phyloP scores from a whole-genome alignment of 2,329 filamentous ascomycete species.

The Malbranchea zuffiana region DNA sequence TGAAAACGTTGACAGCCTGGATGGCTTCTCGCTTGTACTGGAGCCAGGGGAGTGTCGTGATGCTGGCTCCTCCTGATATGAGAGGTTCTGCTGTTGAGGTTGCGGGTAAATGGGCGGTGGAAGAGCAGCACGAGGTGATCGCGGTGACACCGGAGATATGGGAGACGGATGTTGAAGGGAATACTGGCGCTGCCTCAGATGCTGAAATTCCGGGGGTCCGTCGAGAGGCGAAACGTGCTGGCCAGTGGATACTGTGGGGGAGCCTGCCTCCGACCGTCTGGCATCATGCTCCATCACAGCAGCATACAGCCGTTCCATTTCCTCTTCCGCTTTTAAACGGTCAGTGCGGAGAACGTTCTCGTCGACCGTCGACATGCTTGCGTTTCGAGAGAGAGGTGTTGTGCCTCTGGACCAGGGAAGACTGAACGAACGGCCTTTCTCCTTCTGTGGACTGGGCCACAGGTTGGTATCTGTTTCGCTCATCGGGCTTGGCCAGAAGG shows the following conservation, averaged over 20 bases:
- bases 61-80: slow-evolving; percentile 11
- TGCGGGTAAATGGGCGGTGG: slow-evolving; percentile 11
- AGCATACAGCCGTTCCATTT: slow-evolving; percentile 83
- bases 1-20: slow-evolving; percentile 31
- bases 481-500: slow-evolving; percentile 14
- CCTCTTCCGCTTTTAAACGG: slow-evolving; percentile 61
- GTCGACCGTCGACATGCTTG: slow-evolving; percentile 63
- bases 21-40: slow-evolving; percentile 28
- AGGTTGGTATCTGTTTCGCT: slow-evolving; percentile 15
- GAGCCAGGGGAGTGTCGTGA: slow-evolving; percentile 20
- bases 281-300: slow-evolving; percentile 83
- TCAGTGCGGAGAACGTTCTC: slow-evolving; percentile 64
- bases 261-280: slow-evolving; percentile 29
- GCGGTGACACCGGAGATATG: slow-evolving; percentile 10
- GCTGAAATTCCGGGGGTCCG: slow-evolving; percentile 23
- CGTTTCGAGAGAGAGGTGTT: slow-evolving; percentile 39
- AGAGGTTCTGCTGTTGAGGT: slow-evolving; percentile 14
- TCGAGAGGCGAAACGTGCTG: slow-evolving; percentile 18
- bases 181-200: slow-evolving; percentile 15
- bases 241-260: slow-evolving; percentile 24
- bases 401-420: slow-evolving; percentile 30
- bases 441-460: slow-evolving; percentile 28
- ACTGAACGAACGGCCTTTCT: slow-evolving; percentile 23
- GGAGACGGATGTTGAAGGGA: slow-evolving; percentile 11
- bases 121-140: slow-evolving; percentile 7